Base-by-base conservation (phyloP, 208 protist genomes). In the Crithidia thermophila region DNA sequence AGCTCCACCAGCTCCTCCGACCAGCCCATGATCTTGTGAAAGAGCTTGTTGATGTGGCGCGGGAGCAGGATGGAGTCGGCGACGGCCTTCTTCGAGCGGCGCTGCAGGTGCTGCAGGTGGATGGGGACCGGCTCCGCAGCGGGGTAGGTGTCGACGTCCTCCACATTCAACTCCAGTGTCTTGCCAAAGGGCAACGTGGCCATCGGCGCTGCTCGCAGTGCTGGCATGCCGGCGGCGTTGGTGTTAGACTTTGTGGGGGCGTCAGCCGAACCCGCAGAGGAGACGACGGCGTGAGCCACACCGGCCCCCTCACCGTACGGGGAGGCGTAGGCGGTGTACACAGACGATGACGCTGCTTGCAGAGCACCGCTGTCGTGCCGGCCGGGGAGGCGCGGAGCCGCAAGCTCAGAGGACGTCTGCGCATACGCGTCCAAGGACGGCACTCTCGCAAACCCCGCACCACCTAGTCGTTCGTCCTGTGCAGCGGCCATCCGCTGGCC, bases 21-120 rank as follows among this genome's bases (percentile, higher is more conserved):
- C 89, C 91, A 96, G 13, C 91, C 91, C 91, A 96, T 96, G 57
- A 96, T 96, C 72, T 94, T 93, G 74, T 96, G 91, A 75, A 96
- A 96, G 18, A 96, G 77, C 42, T 72, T 67, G 68, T 96, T 96
- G 55, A 96, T 87, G 70, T 96, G 91, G 10, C 87, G 86, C 3
- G 91, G 91, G 27, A 96, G 78, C 40, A 85, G 31, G 30, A 94
- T 87, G 20, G 91, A 84, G 58, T 94, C 88, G 2, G 85, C 84
- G 34, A 72, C 81, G 67, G 89, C 87, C 47, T 82, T 80, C 27
- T 76, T 69, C 11, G 60, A 73, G 47, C 75, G 84, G 9, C 75
- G 75, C 56, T 79, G 75, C 53, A 93, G 80, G 59, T 85, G 74
- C 76, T 94, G 85, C 28, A 94, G 75, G 31, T 81, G 74, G 14